Evolutionary conservation across 139 green algal species (phyloP).

Genomic region (Asterochloris sp.): DNA sequence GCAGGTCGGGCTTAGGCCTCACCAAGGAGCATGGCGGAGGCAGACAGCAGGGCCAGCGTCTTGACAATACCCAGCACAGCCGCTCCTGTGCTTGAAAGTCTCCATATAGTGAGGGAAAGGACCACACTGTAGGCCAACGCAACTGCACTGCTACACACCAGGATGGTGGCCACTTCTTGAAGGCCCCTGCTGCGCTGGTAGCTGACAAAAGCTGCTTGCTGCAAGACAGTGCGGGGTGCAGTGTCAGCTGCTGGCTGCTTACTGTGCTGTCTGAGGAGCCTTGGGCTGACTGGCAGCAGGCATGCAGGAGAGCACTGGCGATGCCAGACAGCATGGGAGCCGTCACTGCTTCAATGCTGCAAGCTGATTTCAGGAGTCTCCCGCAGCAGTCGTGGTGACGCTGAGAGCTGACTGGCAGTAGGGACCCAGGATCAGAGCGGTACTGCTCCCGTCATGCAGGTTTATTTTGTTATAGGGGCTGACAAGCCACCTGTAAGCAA

Average conservation of each 20-base stretch:
- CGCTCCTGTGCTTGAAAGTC: constrained; percentile 44
- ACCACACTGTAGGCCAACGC: constrained; percentile 35
- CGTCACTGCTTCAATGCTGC: no score
- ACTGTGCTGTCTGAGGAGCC: no score
- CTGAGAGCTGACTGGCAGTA: no score
- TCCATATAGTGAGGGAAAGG: constrained; percentile 49
- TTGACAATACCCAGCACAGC: constrained; percentile 62
- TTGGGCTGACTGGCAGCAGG: neutral
- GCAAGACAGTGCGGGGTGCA: no score
- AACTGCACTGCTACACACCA: constrained; percentile 17
- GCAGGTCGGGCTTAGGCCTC: neutral
- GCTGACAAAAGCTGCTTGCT: no score
- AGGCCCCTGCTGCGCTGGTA: no score
- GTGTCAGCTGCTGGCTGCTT: no score
- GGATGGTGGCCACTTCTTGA: neutral
- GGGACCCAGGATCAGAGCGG: no score
- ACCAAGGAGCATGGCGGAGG: constrained; percentile 50
- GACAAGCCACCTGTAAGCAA: neutral
- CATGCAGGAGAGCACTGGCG: neutral
- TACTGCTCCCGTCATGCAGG: no score
- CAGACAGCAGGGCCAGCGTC: constrained; percentile 47
- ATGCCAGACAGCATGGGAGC: neutral
- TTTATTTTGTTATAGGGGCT: no score
- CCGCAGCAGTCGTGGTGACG: no score
- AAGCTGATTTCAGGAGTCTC: no score